Evolutionary conservation across 345 rosid genomes (phyloP).

Genomic region (Firmiana major): DNA sequence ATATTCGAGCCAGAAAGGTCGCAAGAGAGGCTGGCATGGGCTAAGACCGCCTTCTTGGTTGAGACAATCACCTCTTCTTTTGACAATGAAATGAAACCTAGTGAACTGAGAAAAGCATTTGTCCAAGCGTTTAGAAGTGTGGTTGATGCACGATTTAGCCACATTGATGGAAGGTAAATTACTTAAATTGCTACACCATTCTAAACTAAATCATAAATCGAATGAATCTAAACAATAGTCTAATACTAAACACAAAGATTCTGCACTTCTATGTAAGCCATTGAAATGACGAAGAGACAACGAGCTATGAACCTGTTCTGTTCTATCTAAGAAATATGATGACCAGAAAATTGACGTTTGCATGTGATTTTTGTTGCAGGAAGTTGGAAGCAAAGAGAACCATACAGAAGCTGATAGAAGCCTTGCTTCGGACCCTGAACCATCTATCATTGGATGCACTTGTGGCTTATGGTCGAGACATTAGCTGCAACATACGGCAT

Average conservation of each 20-base stretch:
- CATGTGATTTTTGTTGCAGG: conserved; percentile 27
- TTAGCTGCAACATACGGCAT: conserved; percentile 39
- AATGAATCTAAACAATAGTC: too few relatives aligned
- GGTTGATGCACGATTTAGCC: conserved; percentile 18
- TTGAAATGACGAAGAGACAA: neutral
- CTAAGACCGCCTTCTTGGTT: conserved; percentile 51
- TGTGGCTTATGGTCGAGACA: conserved; percentile 56
- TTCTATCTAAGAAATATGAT: neutral
- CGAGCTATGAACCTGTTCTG: neutral
- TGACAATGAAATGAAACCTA: conserved; percentile 14
- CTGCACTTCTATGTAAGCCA: neutral
- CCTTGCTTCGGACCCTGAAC: conserved; percentile 48
- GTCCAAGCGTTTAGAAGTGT: conserved; percentile 38
- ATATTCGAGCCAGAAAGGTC: conserved; percentile 73
- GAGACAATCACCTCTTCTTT: conserved; percentile 42
- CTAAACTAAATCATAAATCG: neutral
- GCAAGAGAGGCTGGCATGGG: conserved; percentile 77
- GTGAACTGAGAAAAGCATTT: conserved; percentile 44
- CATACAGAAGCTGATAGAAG: conserved; percentile 37
- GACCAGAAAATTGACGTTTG: neutral
- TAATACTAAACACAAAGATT: too few relatives aligned
- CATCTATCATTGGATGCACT: conserved; percentile 56
- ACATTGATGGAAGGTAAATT: conserved; percentile 41
- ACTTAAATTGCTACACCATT: neutral
- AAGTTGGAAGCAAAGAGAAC: conserved; percentile 23